These are phyloP conservation scores for Immersiella caudata DNA, from an alignment of 495 filamentous ascomycete species.

Conservation along the genomic window DNA sequence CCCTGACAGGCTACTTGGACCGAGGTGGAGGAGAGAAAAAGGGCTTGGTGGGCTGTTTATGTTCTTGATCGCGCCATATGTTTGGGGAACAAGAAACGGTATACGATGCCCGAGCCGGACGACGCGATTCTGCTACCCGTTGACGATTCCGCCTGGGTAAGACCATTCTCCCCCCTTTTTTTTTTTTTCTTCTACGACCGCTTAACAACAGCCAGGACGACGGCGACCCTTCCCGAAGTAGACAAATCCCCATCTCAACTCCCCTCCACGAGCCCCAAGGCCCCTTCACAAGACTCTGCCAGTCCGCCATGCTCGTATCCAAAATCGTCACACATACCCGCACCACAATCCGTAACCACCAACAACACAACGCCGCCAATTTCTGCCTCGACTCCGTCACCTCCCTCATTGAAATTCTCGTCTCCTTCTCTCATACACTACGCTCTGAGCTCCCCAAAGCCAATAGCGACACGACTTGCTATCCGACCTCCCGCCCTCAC, in stretches of 20 bases:
- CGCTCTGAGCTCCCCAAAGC: conserved; percentile 19
- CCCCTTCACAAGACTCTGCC: conserved; percentile 47
- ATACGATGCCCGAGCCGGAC: conserved; percentile 46
- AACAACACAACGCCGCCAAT: conserved; percentile 1
- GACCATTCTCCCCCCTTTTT: conserved; percentile 17
- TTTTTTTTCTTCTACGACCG: not conserved
- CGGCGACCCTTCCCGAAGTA: conserved; percentile 30
- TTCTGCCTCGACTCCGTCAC: conserved; percentile 19
- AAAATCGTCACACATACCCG: conserved; percentile 31
- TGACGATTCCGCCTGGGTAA: conserved; percentile 50
- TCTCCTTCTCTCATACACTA: conserved; percentile 21
- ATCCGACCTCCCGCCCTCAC: not conserved
- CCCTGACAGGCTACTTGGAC: conserved; percentile 44
- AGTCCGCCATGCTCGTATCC: conserved; percentile 37
- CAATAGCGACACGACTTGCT: not conserved
- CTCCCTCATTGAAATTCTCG: conserved; percentile 20
- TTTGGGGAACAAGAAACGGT: conserved; percentile 48
- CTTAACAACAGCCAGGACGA: conserved; percentile 29
- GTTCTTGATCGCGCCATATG: conserved; percentile 52
- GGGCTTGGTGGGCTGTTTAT: conserved; percentile 57
- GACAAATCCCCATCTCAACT: conserved; percentile 24
- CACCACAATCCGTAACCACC: conserved; percentile 15
- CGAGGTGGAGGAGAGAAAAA: conserved; percentile 52
- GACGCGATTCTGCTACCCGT: conserved; percentile 45
- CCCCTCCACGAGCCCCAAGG: conserved; percentile 31